A percentile compares a stretch with the other conserved stretches of the same genome.
These are phyloP conservation scores for Candida stauntonica DNA, from an alignment of 805 yeast species.

Conservation along the genomic window DNA sequence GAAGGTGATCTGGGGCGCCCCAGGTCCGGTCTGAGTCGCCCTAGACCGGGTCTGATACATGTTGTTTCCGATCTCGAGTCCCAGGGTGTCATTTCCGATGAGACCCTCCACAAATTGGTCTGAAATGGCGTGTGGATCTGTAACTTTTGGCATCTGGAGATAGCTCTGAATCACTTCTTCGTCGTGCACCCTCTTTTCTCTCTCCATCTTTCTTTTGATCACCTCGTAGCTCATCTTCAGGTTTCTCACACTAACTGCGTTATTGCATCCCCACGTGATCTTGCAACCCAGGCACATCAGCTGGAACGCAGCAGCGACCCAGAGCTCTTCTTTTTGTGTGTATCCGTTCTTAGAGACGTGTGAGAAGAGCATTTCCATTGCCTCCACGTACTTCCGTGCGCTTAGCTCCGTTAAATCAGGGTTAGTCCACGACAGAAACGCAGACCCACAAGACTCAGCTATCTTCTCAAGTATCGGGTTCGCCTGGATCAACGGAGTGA, in stretches of 20 bases:
- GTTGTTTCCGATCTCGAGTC: no score
- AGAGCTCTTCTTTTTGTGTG: constrained; percentile 26
- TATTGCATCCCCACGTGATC: constrained; percentile 24
- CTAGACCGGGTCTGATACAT: no score
- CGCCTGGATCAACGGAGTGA: constrained; percentile 32
- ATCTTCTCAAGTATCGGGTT: constrained; percentile 31
- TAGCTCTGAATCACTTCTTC: no score
- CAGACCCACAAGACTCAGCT: constrained; percentile 39
- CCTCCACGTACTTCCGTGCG: constrained; percentile 24
- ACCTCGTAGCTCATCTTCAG: constrained; percentile 34
- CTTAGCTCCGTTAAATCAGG: constrained; percentile 25
- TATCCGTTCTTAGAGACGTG: constrained; percentile 1
- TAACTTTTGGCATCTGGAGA: no score
- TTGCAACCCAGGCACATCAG: constrained; percentile 37
- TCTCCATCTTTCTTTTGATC: constrained; percentile 28
- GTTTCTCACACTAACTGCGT: constrained; percentile 18
- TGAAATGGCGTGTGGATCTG: no score
- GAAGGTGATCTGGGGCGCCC: no score
- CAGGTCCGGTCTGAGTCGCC: no score
- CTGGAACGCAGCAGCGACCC: constrained; percentile 39
- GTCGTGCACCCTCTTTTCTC: no score
- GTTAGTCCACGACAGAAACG: constrained; percentile 33
- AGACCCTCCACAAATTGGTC: no score
- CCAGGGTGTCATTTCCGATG: no score
- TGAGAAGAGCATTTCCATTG: constrained; percentile 20